Evolutionary conservation across 2,329 filamentous ascomycete species (phyloP).

Genomic region (Fusarium sp.): DNA sequence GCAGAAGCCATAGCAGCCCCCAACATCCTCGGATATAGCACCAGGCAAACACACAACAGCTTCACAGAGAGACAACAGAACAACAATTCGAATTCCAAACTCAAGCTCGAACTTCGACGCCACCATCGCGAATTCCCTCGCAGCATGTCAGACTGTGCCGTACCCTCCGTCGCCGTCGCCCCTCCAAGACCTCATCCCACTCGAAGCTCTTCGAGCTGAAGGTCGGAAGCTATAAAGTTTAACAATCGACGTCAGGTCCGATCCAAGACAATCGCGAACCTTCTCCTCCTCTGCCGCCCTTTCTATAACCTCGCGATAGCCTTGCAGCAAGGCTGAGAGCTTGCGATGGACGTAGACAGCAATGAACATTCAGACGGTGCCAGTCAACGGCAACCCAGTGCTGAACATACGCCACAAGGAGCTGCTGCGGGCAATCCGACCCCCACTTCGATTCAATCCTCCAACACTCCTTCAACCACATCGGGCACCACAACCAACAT

Average conservation of each 20-base stretch:
- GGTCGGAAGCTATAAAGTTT: slow-evolving; percentile 20
- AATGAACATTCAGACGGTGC: slow-evolving; percentile 49
- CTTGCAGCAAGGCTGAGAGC: slow-evolving; percentile 20
- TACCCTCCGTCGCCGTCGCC: slow-evolving; percentile 35
- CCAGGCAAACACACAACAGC: slow-evolving; percentile 1
- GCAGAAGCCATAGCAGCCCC: slow-evolving; percentile 19
- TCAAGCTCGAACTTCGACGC: slow-evolving; percentile 30
- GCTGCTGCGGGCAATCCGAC: slow-evolving; percentile 49
- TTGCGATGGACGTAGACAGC: slow-evolving; percentile 53
- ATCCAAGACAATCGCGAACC: slow-evolving; percentile 15
- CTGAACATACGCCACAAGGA: slow-evolving; percentile 55
- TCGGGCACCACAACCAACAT: slow-evolving; percentile 41
- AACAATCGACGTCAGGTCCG: slow-evolving; percentile 14
- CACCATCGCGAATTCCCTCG: slow-evolving; percentile 29
- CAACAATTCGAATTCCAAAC: slow-evolving; percentile 13
- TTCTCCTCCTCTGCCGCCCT: background rate
- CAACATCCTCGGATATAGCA: slow-evolving; percentile 11
- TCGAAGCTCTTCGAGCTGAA: slow-evolving; percentile 39
- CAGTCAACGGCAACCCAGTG: slow-evolving; percentile 52
- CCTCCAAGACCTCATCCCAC: slow-evolving; percentile 39
- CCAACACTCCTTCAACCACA: slow-evolving; percentile 47
- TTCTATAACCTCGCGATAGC: slow-evolving; percentile 15
- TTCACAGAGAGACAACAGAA: slow-evolving; percentile 6
- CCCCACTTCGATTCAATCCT: slow-evolving; percentile 49
- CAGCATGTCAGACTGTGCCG: slow-evolving; percentile 50